Evolutionary conservation across 139 green algal genomes (phyloP).

Genomic region (Chlorella vulgaris): DNA sequence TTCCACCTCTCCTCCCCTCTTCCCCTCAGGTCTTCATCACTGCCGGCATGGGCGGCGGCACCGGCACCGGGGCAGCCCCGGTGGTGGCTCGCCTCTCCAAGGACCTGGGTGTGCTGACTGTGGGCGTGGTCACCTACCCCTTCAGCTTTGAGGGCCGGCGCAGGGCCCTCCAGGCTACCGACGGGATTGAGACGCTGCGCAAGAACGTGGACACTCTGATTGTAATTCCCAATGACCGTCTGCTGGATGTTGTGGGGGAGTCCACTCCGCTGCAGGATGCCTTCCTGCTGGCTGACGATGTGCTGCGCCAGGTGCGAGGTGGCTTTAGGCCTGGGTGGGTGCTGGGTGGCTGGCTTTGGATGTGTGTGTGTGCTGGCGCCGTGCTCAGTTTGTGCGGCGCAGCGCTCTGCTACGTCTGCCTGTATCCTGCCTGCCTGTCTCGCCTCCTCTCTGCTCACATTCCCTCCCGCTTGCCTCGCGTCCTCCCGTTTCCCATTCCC

Average conservation of each 20-base stretch:
- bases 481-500: neutral
- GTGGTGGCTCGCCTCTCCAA: slow-evolving; percentile 88
- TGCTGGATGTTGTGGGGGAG: slow-evolving; percentile 88
- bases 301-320: slow-evolving; percentile 82
- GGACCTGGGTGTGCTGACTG: slow-evolving; percentile 91
- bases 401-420: no score
- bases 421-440: no score
- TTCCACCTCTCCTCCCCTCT: neutral
- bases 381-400: no score
- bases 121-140: slow-evolving; percentile 95
- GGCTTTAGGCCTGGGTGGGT: neutral
- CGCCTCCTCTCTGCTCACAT: no score
- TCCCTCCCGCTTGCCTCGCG: neutral
- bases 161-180: slow-evolving; percentile 67
- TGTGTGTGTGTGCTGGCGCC: no score
- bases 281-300: slow-evolving; percentile 96
- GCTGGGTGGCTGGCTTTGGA: neutral
- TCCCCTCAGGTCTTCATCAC: slow-evolving; percentile 49
- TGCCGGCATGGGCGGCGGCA: slow-evolving; percentile 98
- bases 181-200: slow-evolving; percentile 79
- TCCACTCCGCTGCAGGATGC: slow-evolving; percentile 91
- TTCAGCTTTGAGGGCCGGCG: slow-evolving; percentile 96
- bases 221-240: slow-evolving; percentile 96
- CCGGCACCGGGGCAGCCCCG: slow-evolving; percentile 91
- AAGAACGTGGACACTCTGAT: slow-evolving; percentile 96